Evolutionary conservation across 352 stramenopile species (phyloP), one percentile per base, ranked within the genome.

Genomic region (Phytophthora cryptogea): DNA sequence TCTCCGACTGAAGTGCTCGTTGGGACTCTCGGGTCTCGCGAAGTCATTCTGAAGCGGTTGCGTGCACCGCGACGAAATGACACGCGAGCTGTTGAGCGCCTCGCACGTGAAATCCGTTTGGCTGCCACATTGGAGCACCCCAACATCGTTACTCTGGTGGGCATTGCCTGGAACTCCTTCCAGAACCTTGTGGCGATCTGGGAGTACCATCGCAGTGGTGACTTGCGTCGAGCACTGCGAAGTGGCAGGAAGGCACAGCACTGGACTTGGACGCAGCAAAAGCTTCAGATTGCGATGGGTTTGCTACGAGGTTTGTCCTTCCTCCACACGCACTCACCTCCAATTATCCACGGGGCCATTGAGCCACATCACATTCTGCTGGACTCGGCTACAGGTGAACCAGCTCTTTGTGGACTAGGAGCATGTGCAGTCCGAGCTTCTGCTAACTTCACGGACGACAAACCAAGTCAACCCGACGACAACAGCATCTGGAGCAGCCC

Each of bases 81-180:
- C 14, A 70, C 68, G 1, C 45, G 60, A n/a, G 78, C 83, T 27
- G 70, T 89, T 44, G 78, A 90, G 45, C 61, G 54, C 7, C 78
- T 90, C 43, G 74, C 77, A 1, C 59, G 60, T 27, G 78, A 90
- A 59, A 86, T 89, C 49, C 73, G 72, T 33, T 57, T 90, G 27
- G 72, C 70, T n/a, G 70, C 68, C 7, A 74, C 57, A 5, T 55
- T 90, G 20, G 49, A 75, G 9, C 81, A 90, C 35, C 72, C 70
- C 0, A 85, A 90, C 47, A 75, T 90, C 20, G 68, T 86, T 6
- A 59, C 57, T n/a, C 61, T 89, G 17, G 37, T 84, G 8, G 81
- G 76, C 4, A 73, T 86, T 55, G 77, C 78, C 10, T 90, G 78
- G 76, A 82, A 78, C 33, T 80, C 71, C 4, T 83, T 88, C 48